Percentiles rank a stretch among this genome's conserved stretches.
Conservation (phyloP, 2,329 filamentous ascomycete genomes). For the Scedosporium minutisporum region DNA sequence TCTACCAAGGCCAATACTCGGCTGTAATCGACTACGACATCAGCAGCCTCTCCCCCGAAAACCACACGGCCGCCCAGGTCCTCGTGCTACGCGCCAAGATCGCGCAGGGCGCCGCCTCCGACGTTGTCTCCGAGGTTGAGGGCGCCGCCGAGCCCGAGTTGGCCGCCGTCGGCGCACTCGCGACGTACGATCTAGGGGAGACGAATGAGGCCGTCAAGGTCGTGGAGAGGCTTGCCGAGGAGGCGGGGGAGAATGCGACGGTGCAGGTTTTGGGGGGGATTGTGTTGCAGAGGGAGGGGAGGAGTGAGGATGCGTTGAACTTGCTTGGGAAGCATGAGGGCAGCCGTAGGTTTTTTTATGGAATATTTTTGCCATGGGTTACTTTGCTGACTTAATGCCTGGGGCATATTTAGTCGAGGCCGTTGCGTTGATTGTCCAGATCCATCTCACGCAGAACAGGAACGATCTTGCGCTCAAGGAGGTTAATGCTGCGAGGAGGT, state of each 20-base stretch:
- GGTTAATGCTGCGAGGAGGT: constrained; percentile 74
- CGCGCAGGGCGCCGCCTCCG: constrained; percentile 66
- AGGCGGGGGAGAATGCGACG: constrained; percentile 60
- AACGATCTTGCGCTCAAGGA: constrained; percentile 86
- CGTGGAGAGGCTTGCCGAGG: constrained; percentile 58
- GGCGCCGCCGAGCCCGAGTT: constrained; percentile 58
- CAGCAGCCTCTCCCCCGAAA: constrained; percentile 66
- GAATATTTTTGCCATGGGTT: not conserved
- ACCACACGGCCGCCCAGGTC: constrained; percentile 65
- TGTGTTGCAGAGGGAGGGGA: constrained; percentile 68
- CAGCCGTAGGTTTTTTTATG: constrained; percentile 53
- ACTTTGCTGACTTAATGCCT: constrained; percentile 6
- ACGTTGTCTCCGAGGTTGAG: constrained; percentile 61
- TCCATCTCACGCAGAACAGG: constrained; percentile 84
- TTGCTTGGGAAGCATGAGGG: constrained; percentile 77
- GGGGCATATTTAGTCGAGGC: constrained; percentile 46
- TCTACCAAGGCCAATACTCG: constrained; percentile 76
- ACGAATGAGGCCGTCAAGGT: constrained; percentile 50
- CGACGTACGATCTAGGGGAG: constrained; percentile 53
- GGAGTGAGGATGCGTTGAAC: constrained; percentile 75
- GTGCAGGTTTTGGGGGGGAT: constrained; percentile 80
- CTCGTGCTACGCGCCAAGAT: constrained; percentile 75
- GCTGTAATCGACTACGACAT: constrained; percentile 79
- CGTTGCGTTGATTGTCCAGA: constrained; percentile 82
- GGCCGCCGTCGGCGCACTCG: constrained; percentile 65